A percentile compares a stretch with the other conserved stretches of the same genome.
phyloP scores from a whole-genome alignment of 208 protist genomes.

The Naegleria lovaniensis region DNA sequence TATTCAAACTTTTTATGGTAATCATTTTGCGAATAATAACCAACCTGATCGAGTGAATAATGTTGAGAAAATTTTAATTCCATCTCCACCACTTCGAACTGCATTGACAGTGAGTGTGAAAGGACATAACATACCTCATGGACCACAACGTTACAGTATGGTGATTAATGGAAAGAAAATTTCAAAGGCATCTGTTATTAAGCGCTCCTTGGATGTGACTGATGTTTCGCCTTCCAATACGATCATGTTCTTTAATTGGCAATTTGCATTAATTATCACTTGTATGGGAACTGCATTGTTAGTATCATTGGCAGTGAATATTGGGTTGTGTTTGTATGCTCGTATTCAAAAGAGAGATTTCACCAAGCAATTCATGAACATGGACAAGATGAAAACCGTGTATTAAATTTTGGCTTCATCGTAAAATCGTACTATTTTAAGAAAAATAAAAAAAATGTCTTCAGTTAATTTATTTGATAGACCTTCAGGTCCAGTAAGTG shows the following conservation, averaged over 20 bases:
- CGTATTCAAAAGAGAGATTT: neutral
- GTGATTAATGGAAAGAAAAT: neutral
- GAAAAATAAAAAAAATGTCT: too few relatives aligned
- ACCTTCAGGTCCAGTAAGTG: too few relatives aligned
- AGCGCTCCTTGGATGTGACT: neutral
- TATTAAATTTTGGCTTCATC: too few relatives aligned
- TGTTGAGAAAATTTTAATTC: constrained; percentile 2
- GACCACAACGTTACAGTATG: constrained; percentile 28
- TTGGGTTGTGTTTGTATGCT: neutral
- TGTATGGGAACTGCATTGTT: neutral
- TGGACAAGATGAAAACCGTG: too few relatives aligned
- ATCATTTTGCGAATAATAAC: neutral
- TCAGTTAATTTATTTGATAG: too few relatives aligned
- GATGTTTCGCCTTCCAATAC: neutral
- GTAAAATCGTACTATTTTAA: too few relatives aligned
- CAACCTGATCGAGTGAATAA: neutral
- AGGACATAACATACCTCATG: constrained; percentile 4
- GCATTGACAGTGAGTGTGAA: neutral
- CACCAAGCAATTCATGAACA: too few relatives aligned
- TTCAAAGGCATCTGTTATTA: neutral
- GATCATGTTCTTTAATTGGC: neutral
- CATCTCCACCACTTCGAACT: neutral
- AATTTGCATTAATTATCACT: neutral
- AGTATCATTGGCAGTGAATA: neutral
- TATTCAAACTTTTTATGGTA: neutral